phyloP scores from a whole-genome alignment of 495 filamentous ascomycete species.

The Umbilicaria muhlenbergii region DNA sequence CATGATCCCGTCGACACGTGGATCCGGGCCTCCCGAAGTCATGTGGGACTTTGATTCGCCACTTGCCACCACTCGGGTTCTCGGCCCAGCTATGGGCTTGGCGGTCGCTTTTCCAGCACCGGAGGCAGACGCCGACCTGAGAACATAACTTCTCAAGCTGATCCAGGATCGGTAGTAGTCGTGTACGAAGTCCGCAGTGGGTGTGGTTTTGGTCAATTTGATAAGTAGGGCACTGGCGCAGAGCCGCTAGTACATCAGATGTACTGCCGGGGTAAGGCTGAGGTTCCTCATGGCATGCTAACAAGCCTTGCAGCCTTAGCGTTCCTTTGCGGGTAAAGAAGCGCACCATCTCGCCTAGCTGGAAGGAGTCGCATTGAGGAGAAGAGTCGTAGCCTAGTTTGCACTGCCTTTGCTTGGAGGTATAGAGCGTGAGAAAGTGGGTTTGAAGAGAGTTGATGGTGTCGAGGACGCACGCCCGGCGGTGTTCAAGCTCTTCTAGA shows the following conservation, averaged over 20 bases:
- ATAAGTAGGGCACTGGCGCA: conserved; percentile 55
- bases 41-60: not conserved
- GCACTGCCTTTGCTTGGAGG: conserved; percentile 41
- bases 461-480: conserved; percentile 54
- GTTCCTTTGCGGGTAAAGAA: conserved; percentile 44
- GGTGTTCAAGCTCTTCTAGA: conserved; percentile 54
- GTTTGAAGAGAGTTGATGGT: conserved; percentile 62
- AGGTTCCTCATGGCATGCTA: conserved; percentile 12
- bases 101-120: conserved; percentile 9
- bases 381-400: conserved; percentile 62
- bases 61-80: conserved; percentile 3
- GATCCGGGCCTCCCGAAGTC: not conserved
- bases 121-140: conserved; percentile 9
- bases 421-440: conserved; percentile 57
- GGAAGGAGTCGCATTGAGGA: conserved; percentile 66
- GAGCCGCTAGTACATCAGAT: conserved; percentile 30
- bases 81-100: conserved; percentile 13
- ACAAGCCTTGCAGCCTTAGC: conserved; percentile 23
- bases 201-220: conserved; percentile 65
- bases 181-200: conserved; percentile 59
- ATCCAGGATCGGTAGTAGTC: conserved; percentile 52
- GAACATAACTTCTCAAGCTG: conserved; percentile 29
- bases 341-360: conserved; percentile 71
- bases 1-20: conserved; percentile 2
- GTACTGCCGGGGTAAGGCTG: conserved; percentile 25